Base-by-base conservation (phyloP, 208 protist genomes). In the Acanthamoeba healyi region DNA sequence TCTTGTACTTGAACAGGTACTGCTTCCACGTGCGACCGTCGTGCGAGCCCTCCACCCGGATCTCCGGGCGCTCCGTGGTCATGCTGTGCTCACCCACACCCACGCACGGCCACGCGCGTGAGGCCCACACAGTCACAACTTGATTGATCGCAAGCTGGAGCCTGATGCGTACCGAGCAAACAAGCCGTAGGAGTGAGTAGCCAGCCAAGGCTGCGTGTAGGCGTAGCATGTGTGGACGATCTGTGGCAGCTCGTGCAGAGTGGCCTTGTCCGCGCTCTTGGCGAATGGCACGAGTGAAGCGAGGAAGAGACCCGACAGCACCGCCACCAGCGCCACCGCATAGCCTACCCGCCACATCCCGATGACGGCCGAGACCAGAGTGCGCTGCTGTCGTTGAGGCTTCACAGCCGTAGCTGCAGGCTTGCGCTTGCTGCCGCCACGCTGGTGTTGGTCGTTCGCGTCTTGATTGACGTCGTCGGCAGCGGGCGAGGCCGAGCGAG, bases 1-100 rank as follows among this genome's bases (percentile, higher is more conserved):
- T 42, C 79, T 95, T 95, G 54, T 95, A 95, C 26, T 94, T 92
- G 19, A 95, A 95, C 38, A 92, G 87, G 63, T 95, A 95, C 6
- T 51, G 42, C 14, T 65, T 32, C 94, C 94, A 95, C 22, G 70
- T 44, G 0, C 26, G 1, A 5, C 67, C 86, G 84, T 95, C 94
- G 24, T 81, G 29, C 36, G 61, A 87, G 12, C 94, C 94, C 65
- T 95, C 94, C 29, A 95, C 81, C 22, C 56, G 63, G 2, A 95
- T 77, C 79, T 95, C 94, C 40, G 77, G 93, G 9, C 94, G 40
- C 46, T 79, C 72, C 3, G 81, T 92, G 17, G 84, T 94, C 46
- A 95, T 91, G 15, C 86, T 89, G n/a, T 34, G 10, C 36, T n/a
- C n/a, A n/a, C n/a, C n/a, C n/a, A n/a, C n/a, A n/a, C n/a, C n/a